Evolutionary conservation across 805 yeast genomes (phyloP).

Genomic region (Kodamaea kakaduensis): DNA sequence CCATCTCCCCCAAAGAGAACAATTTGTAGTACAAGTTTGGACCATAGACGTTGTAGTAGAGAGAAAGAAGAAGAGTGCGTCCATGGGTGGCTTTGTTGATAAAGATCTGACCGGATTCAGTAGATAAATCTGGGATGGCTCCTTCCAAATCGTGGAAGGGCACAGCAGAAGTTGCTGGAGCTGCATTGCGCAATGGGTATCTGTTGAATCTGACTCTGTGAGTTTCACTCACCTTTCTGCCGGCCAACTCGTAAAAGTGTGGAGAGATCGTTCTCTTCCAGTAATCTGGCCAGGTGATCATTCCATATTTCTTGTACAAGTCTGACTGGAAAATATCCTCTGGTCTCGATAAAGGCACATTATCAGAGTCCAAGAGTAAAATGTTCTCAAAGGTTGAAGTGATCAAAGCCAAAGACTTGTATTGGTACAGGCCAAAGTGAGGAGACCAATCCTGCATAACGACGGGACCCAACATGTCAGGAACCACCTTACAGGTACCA

Average conservation of each 20-base stretch:
- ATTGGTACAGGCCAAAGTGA: conserved; percentile 61
- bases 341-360: conserved; percentile 27
- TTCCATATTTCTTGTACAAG: conserved; percentile 27
- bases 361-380: conserved; percentile 34
- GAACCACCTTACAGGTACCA: conserved; percentile 59
- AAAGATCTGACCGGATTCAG: conserved; percentile 67
- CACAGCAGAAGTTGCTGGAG: conserved; percentile 15
- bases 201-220: conserved; percentile 25
- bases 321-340: conserved; percentile 27
- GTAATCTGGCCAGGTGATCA: conserved; percentile 43
- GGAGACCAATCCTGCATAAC: conserved; percentile 35
- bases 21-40: conserved; percentile 57
- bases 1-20: conserved; percentile 49
- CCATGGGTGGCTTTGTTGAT: conserved; percentile 57
- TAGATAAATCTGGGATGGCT: conserved; percentile 63
- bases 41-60: conserved; percentile 65
- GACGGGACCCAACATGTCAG: conserved; percentile 46
- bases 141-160: conserved; percentile 66
- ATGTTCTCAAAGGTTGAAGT: conserved; percentile 33
- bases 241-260: conserved; percentile 33
- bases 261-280: conserved; percentile 39
- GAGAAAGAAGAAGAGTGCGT: conserved; percentile 51
- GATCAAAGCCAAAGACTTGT: conserved; percentile 53
- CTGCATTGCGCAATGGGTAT: conserved; percentile 18
- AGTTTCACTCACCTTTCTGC: conserved; percentile 24